These are phyloP conservation scores for Serpula lacrymans DNA, from an alignment of 768 basidiomycete genomes.

Conservation along the genomic window DNA sequence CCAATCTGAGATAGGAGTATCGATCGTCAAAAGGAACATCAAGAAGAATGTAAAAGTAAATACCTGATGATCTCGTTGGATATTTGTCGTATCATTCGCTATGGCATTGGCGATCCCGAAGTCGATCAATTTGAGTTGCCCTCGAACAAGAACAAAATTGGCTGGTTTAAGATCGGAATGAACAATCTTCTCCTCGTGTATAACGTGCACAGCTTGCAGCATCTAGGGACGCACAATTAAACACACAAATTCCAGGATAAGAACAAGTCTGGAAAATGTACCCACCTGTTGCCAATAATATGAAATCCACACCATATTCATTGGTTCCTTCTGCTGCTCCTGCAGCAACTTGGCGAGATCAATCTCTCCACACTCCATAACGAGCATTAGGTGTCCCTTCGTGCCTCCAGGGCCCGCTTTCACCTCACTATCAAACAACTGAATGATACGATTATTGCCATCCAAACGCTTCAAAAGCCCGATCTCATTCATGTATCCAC, in stretches of 20 bases:
- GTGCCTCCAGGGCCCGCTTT: constrained; percentile 59
- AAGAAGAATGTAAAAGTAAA: constrained; percentile 6
- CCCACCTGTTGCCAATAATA: constrained; percentile 96
- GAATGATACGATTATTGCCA: constrained; percentile 90
- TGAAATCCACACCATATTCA: constrained; percentile 93
- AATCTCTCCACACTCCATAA: constrained; percentile 97
- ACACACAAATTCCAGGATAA: too few species aligned
- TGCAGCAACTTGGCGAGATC: constrained; percentile 82
- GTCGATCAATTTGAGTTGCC: constrained; percentile 95
- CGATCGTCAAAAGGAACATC: background rate
- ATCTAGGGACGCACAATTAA: too few species aligned
- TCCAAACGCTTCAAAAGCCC: constrained; percentile 88
- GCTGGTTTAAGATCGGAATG: constrained; percentile 98
- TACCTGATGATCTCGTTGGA: constrained; percentile 94
- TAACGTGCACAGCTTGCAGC: constrained; percentile 97
- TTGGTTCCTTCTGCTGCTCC: constrained; percentile 77
- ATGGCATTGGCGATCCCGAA: constrained; percentile 99
- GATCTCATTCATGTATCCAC: constrained; percentile 96
- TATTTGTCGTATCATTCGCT: constrained; percentile 97
- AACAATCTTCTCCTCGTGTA: constrained; percentile 97
- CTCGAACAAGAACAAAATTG: constrained; percentile 95
- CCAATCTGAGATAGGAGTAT: constrained; percentile 60
- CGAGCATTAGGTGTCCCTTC: constrained; percentile 75
- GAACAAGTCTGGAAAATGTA: too few species aligned
- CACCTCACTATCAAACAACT: constrained; percentile 87